Conservation (phyloP, 441 rosid species). For the Corymbia citriodora region DNA sequence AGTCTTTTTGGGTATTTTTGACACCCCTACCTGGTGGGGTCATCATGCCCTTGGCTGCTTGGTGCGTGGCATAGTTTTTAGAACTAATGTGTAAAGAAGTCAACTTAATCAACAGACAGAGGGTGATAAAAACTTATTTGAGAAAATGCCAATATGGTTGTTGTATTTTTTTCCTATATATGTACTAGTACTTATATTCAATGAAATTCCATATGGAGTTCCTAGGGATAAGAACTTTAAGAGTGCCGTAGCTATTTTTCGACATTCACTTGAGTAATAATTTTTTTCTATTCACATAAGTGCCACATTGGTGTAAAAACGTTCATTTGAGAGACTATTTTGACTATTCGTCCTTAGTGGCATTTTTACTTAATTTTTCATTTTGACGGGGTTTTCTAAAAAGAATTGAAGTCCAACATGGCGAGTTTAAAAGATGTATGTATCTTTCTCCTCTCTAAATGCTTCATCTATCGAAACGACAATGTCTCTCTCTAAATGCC, state of each 20-base stretch:
- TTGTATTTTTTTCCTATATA: background rate
- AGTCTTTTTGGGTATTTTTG: background rate
- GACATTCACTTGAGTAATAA: accelerated
- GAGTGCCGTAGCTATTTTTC: accelerated
- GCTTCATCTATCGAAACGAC: background rate
- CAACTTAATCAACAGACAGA: background rate
- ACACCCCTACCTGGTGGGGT: background rate
- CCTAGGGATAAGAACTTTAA: accelerated
- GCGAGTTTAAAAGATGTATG: background rate
- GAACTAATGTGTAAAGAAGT: background rate
- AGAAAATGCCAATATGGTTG: background rate
- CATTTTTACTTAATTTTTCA: background rate
- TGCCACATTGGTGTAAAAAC: background rate
- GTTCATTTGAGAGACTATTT: background rate
- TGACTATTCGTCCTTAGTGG: accelerated
- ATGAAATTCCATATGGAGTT: too few species aligned
- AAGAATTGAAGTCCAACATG: background rate
- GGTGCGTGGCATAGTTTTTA: background rate
- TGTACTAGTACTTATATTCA: background rate
- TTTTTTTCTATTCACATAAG: background rate
- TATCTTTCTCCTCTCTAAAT: background rate
- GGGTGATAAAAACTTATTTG: background rate
- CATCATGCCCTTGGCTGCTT: background rate
- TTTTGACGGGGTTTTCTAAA: background rate
- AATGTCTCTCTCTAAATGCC: too few species aligned